Evolutionary conservation across 2,329 filamentous ascomycete genomes (phyloP).

Genomic region (Immersiporthe knoxdaviesiana): DNA sequence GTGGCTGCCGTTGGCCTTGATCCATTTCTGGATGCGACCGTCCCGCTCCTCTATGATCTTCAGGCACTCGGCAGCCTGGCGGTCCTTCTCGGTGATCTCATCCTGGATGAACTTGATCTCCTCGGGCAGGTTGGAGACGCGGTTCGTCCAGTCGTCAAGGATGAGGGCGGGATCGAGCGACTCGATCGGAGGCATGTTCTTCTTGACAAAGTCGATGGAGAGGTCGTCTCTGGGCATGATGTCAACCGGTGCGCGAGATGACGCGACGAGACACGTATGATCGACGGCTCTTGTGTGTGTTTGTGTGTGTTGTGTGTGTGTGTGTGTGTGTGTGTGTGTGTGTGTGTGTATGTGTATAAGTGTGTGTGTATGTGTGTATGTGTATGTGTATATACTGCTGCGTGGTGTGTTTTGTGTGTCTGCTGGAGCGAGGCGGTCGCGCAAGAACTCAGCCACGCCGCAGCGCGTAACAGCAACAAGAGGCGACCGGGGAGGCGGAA

Average conservation of each 20-base stretch:
- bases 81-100: slow-evolving; percentile 81
- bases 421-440: slow-evolving; percentile 10
- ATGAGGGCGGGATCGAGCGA: slow-evolving; percentile 68
- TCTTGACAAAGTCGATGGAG: slow-evolving; percentile 70
- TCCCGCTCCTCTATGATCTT: slow-evolving; percentile 74
- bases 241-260: slow-evolving; percentile 50
- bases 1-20: slow-evolving; percentile 75
- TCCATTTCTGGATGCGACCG: slow-evolving; percentile 77
- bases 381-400: slow-evolving; percentile 31
- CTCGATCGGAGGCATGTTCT: slow-evolving; percentile 63
- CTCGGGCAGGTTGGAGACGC: slow-evolving; percentile 77
- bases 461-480: slow-evolving; percentile 5
- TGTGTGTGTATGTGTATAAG: no score
- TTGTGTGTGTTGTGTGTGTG: slow-evolving; percentile 8
- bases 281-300: slow-evolving; percentile 25
- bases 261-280: slow-evolving; percentile 32
- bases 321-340: no score
- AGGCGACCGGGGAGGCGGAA: slow-evolving; percentile 14
- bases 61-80: slow-evolving; percentile 69
- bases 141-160: slow-evolving; percentile 77
- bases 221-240: slow-evolving; percentile 75
- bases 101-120: slow-evolving; percentile 84
- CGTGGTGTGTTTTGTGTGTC: slow-evolving; percentile 2
- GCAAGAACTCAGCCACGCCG: slow-evolving; percentile 12
- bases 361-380: no score